Evolutionary conservation across 257 asterid species (phyloP), one percentile per base, ranked within the genome.

Genomic region (Perilla frutescens): DNA sequence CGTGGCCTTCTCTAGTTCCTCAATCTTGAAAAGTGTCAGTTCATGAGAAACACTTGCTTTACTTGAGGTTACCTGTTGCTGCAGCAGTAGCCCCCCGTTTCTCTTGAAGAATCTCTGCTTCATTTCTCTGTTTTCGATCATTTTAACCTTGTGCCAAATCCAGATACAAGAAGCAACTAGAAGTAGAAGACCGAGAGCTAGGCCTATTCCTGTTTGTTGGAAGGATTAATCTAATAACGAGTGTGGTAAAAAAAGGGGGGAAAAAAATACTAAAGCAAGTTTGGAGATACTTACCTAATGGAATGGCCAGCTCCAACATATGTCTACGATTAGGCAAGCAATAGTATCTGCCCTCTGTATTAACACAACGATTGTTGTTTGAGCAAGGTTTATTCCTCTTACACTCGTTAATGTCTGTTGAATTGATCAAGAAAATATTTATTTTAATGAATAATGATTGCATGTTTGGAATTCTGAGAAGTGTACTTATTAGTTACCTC

Each of bases 1-100:
- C 1, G 84, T 79, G 55, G 88, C 86, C 66, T 74, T 84, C 55
- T 76, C 73, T 57, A 81, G 50, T 34, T 81, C 88, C 70, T 79
- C 81, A 1, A 65, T 63, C 56, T 5, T 43, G 70, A 81, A 79
- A 41, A 81, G 75, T 45, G 68, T 70, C 8, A 66, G 15, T 12
- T 73, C 81, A 3, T 54, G 51, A 36, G 66, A 47, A n/a, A 48
- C 26, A 12, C 60, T 70, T 37, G 55, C 81, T n/a, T 49, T 45
- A 20, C 64, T 14, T 12, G 82, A 62, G 0, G 79, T 13, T 10
- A 79, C 66, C 55, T 73, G 77, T 10, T 81, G 77, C 47, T 26
- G 79, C 50, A 81, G 66, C 7, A 84, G 68, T 7, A 84, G 49
- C 43, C 86, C 88, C 31, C 88, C 86, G 48, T 79, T 81, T 36